phyloP scores from a whole-genome alignment of 1,284 basidiomycete species.

The Hortiboletus rubellus region DNA sequence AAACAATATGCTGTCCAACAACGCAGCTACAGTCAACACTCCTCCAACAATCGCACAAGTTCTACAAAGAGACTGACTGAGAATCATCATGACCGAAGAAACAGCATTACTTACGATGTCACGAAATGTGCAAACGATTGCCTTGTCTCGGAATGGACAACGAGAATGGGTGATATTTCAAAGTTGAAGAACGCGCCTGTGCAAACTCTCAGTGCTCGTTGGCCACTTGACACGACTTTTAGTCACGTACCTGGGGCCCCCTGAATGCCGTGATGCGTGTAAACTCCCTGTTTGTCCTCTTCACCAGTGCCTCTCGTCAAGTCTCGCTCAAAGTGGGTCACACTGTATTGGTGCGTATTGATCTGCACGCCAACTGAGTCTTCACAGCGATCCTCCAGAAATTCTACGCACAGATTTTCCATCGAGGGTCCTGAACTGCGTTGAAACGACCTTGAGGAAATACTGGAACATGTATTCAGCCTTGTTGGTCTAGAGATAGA shows the following conservation, averaged over 20 bases:
- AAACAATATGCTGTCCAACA: constrained; percentile 90
- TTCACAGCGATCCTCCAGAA: background rate
- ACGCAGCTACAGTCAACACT: constrained; percentile 90
- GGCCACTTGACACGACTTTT: background rate
- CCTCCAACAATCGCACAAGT: constrained; percentile 98
- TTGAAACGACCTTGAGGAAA: constrained; percentile 97
- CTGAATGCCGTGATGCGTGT: constrained; percentile 76
- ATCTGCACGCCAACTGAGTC: constrained; percentile 43
- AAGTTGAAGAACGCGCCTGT: constrained; percentile 90
- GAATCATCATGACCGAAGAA: background rate
- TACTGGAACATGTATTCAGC: constrained; percentile 93
- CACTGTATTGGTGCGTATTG: constrained; percentile 90
- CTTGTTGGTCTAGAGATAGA: constrained; percentile 52
- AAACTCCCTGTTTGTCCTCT: constrained; percentile 68
- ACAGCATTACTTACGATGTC: constrained; percentile 70
- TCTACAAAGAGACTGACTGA: constrained; percentile 41
- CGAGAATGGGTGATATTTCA: constrained; percentile 96
- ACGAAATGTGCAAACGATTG: constrained; percentile 98
- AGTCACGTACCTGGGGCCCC: constrained; percentile 69
- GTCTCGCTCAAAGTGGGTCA: constrained; percentile 95
- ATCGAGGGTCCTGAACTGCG: constrained; percentile 82
- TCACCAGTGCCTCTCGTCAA: constrained; percentile 59
- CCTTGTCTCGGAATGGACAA: constrained; percentile 87
- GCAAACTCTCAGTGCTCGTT: background rate
- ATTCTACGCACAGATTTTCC: constrained; percentile 60